Evolutionary conservation across 305 asterid species (phyloP).

Genomic region (Fraxinus floribunda): DNA sequence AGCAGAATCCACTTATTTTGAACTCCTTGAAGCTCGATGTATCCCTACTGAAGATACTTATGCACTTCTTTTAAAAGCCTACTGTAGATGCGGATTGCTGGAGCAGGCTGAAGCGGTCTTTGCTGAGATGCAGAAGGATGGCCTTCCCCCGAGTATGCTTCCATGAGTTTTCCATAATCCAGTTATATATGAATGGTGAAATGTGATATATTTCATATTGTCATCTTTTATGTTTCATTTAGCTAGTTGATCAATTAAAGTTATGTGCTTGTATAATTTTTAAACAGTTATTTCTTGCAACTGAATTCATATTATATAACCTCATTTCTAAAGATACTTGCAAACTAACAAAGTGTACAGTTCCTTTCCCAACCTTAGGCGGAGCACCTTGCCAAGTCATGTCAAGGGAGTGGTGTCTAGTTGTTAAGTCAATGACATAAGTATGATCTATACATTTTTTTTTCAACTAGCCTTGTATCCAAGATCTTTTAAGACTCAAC

Average conservation of each 20-base stretch:
- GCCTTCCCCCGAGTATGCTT: constrained; percentile 59
- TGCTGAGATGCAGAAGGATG: constrained; percentile 59
- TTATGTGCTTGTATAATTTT: not conserved
- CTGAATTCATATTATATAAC: not conserved
- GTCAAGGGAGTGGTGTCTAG: not conserved
- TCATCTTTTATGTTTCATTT: not conserved
- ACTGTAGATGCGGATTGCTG: constrained; percentile 56
- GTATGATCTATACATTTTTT: not conserved
- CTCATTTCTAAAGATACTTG: not conserved
- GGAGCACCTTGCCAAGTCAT: not conserved
- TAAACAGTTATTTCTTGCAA: not conserved
- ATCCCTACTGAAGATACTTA: constrained; percentile 86
- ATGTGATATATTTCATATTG: not conserved
- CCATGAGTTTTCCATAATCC: not conserved
- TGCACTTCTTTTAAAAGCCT: constrained; percentile 75
- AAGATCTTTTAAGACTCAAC: not conserved
- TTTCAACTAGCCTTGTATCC: not conserved
- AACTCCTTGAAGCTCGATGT: constrained; percentile 42
- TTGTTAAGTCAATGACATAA: not conserved
- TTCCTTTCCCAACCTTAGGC: not conserved
- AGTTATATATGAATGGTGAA: not conserved
- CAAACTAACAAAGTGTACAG: not conserved
- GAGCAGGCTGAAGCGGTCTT: constrained; percentile 76
- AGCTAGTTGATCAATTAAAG: not conserved
- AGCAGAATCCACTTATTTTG: constrained; percentile 65